phyloP scores from a whole-genome alignment of 371 early-diverging fungal genomes.

The Haplosporangium sp. region DNA sequence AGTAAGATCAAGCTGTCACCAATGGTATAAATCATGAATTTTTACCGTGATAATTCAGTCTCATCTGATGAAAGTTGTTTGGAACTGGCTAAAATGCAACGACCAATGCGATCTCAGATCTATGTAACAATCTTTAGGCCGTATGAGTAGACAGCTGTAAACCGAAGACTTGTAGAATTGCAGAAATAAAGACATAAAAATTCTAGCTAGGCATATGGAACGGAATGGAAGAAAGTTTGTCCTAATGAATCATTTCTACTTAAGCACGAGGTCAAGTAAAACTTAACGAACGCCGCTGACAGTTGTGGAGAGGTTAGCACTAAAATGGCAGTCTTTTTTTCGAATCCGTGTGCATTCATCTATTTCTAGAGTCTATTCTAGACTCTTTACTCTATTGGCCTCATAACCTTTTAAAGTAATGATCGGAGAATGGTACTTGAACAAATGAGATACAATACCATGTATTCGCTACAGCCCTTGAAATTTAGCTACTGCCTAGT shows the following conservation, averaged over 20 bases:
- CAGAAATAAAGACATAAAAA: no score
- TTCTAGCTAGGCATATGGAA: no score
- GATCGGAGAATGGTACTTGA: neutral
- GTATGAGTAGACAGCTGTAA: no score
- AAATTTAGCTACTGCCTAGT: no score
- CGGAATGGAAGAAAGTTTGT: no score
- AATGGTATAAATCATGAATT: neutral
- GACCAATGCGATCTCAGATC: no score
- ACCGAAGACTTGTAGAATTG: no score
- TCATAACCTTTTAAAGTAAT: slow-evolving; percentile 1
- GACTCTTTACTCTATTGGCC: neutral
- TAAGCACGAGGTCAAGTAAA: no score
- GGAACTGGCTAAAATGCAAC: no score
- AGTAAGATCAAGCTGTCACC: neutral
- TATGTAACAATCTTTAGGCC: no score
- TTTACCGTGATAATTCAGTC: neutral
- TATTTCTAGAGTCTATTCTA: neutral
- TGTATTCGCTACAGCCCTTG: no score
- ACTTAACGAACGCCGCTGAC: neutral
- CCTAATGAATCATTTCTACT: no score
- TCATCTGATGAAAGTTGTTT: neutral
- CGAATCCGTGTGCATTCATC: slow-evolving; percentile 2
- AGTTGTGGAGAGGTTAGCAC: neutral
- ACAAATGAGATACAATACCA: neutral
- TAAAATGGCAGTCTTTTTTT: neutral